phyloP scores from a whole-genome alignment of 495 filamentous ascomycete genomes.

The Amorphotheca resinae region DNA sequence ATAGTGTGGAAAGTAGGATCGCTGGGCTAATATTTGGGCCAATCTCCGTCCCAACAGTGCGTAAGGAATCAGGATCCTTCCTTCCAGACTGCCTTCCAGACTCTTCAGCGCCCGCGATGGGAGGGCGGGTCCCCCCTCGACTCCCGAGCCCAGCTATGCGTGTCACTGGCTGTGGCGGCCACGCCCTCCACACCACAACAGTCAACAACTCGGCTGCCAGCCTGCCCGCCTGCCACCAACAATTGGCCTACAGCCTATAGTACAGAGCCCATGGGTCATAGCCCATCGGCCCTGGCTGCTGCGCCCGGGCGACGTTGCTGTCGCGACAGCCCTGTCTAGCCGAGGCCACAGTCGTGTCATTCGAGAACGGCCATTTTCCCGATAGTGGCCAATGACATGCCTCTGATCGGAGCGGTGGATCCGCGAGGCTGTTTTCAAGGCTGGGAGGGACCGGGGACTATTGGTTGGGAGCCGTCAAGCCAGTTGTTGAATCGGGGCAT shows the following conservation, averaged over 20 bases:
- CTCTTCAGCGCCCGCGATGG: conserved; percentile 2
- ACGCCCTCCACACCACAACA: no score
- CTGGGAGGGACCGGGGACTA: background rate
- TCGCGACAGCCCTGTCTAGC: background rate
- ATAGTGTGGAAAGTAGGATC: conserved; percentile 11
- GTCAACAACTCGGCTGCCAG: conserved; percentile 9
- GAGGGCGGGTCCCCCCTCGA: conserved; percentile 1
- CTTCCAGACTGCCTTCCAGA: conserved; percentile 10
- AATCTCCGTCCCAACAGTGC: conserved; percentile 17
- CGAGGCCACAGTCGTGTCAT: conserved; percentile 11
- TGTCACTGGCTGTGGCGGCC: no score
- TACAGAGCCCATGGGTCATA: background rate
- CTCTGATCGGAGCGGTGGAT: background rate
- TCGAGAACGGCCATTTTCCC: conserved; percentile 12
- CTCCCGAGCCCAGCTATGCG: background rate
- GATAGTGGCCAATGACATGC: conserved; percentile 3
- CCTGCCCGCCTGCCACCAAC: background rate
- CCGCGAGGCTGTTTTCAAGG: conserved; percentile 15
- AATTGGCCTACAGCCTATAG: no score
- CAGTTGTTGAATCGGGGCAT: conserved; percentile 2
- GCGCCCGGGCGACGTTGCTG: conserved; percentile 10
- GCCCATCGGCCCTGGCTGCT: background rate
- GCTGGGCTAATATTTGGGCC: conserved; percentile 7
- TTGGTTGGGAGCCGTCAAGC: background rate
- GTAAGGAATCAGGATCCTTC: no score